Evolutionary conservation across 257 asterid species (phyloP), one percentile per base, ranked within the genome.

Genomic region (Solanum medicagineum): DNA sequence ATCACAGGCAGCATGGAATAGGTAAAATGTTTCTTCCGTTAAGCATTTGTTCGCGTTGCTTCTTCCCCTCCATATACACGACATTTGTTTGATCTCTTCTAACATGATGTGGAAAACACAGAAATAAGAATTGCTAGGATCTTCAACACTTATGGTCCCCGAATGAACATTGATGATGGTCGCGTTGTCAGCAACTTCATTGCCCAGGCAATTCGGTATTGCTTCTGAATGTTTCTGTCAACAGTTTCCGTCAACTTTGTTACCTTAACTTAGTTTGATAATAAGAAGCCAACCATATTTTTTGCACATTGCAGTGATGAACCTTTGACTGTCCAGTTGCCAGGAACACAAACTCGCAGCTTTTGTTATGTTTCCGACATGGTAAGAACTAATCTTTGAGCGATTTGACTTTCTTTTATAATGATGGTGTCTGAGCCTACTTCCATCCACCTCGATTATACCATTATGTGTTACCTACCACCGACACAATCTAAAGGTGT

Each of bases 61-160:
- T 62, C 80, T 29, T 56, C 19, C 15, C 54, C 54, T 51, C 5
- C 5, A 51, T 11, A 51, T 51, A 51, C 13, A 51, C 4, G 15
- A 14, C 65, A 5, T 17, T 7, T 60, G 71, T 84, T 60, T 83
- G 66, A 45, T 49, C 51, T 86, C 57, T 81, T 62, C 85, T 47
- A 26, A 36, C 8, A 68, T 44, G 36, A 74, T 56, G 3, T 5
- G 56, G 20, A 24, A 71, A 45, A 83, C 42, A 85, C 94, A 96
- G 99, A 96, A 89, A 96, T 96, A 80, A 93, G 99, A 81, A 96
- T 96, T 79, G 99, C 99, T 32, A 93, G 99, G 91, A 96, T 96
- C 87, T 96, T 96, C 89, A 96, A 96, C 91, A 96, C 99, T 10
- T 96, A 96, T 70, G 99, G 99, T 20, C 99, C 99, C 15, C 93